These are phyloP conservation scores for Adansonia rubrostipa DNA, from an alignment of 441 rosid species.

Conservation along the genomic window DNA sequence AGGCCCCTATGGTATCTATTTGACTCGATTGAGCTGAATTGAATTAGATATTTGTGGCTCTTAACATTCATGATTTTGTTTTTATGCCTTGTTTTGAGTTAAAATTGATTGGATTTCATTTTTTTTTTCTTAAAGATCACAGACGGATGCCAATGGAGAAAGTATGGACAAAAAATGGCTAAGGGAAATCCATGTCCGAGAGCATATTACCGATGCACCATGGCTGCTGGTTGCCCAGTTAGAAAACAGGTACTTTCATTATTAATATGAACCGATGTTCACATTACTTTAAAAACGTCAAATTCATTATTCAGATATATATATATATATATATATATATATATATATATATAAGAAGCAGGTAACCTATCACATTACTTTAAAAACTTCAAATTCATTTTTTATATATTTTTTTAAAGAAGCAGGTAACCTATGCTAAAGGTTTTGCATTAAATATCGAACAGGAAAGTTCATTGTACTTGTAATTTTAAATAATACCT, in stretches of 20 bases:
- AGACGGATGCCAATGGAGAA: constrained; percentile 51
- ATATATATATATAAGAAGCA: no score
- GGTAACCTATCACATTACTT: no score
- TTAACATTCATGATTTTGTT: not conserved
- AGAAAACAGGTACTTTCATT: constrained; percentile 41
- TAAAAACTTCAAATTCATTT: no score
- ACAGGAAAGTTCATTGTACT: not conserved
- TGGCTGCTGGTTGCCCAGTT: constrained; percentile 51
- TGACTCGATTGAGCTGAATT: not conserved
- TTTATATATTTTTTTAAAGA: not conserved
- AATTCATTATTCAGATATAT: not conserved
- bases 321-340: no score
- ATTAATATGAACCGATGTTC: not conserved
- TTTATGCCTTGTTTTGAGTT: not conserved
- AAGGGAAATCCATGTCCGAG: constrained; percentile 56
- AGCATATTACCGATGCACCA: constrained; percentile 53
- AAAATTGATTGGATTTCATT: not conserved
- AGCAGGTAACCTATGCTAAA: not conserved
- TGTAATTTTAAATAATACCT: not conserved
- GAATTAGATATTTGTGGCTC: not conserved
- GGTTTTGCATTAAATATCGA: not conserved
- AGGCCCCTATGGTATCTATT: constrained; percentile 46
- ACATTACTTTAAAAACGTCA: not conserved
- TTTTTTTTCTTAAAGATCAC: constrained; percentile 32
- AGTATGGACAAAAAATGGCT: constrained; percentile 54